phyloP scores from a whole-genome alignment of 192 early-diverging fungal species.

The Chytriomyces sp. region DNA sequence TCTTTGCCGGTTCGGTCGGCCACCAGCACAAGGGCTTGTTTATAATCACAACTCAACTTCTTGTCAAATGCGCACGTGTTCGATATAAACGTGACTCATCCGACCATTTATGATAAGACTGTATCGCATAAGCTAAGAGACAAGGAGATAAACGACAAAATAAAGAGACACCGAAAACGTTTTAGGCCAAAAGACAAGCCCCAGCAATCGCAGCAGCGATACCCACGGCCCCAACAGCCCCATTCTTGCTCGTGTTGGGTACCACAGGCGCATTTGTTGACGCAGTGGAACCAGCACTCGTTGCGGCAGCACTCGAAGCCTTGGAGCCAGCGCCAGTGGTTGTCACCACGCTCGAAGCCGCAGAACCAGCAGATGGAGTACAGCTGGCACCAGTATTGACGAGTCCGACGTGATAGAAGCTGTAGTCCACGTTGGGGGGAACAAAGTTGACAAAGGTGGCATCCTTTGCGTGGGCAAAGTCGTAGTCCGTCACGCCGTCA shows the following conservation, averaged over 20 bases:
- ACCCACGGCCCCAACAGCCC: not conserved
- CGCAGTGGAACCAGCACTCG: not conserved
- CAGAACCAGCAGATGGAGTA: not conserved
- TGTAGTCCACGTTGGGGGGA: slow-evolving; percentile 5
- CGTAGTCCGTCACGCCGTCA: slow-evolving; percentile 1
- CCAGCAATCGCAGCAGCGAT: not conserved
- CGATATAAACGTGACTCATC: too few species aligned
- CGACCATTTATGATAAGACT: too few species aligned
- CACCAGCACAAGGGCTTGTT: too few species aligned
- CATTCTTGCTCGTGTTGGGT: not conserved
- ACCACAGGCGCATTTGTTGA: not conserved
- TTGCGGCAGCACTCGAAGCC: not conserved
- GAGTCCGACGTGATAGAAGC: slow-evolving; percentile 22
- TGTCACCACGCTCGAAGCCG: not conserved
- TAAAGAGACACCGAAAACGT: too few species aligned
- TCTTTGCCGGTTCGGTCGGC: too few species aligned
- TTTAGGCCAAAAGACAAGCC: not conserved
- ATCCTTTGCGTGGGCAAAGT: slow-evolving; percentile 20
- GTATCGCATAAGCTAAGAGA: too few species aligned
- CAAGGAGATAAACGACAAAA: too few species aligned
- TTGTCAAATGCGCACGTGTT: too few species aligned
- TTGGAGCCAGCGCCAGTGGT: not conserved
- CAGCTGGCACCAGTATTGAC: slow-evolving; percentile 4
- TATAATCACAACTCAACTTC: too few species aligned
- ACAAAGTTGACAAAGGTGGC: slow-evolving; percentile 30